These are phyloP conservation scores for Mentha longifolia DNA, from an alignment of 257 asterid species.

Conservation along the genomic window DNA sequence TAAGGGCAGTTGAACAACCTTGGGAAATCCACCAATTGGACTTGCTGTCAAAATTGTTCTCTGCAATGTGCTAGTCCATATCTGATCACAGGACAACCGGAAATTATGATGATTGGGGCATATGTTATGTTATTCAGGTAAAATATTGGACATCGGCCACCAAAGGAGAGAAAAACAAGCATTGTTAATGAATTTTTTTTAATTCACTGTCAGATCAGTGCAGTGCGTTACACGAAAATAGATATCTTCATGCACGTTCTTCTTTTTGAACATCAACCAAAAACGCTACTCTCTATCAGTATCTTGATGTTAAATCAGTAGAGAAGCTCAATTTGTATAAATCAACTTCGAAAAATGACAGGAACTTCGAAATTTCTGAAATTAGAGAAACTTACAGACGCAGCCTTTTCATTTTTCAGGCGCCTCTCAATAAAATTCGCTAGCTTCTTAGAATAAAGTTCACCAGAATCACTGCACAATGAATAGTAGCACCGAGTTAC, in stretches of 20 bases:
- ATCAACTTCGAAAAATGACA: conserved; percentile 10
- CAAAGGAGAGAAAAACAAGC: conserved; percentile 14
- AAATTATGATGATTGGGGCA: conserved; percentile 12
- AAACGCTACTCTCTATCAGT: neutral
- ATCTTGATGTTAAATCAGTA: conserved; percentile 4
- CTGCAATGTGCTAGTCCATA: conserved; percentile 99
- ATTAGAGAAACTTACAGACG: conserved; percentile 73
- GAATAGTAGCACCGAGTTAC: conserved; percentile 24
- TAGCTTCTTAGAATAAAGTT: conserved; percentile 86
- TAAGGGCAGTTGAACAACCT: conserved; percentile 50
- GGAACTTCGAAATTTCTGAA: conserved; percentile 7
- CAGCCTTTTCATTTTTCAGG: conserved; percentile 93
- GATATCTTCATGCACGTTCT: conserved; percentile 4
- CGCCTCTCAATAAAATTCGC: conserved; percentile 94
- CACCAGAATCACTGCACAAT: conserved; percentile 82
- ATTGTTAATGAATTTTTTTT: neutral
- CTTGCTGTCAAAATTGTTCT: conserved; percentile 89
- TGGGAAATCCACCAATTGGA: conserved; percentile 91
- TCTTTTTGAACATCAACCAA: conserved; percentile 1
- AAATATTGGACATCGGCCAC: neutral
- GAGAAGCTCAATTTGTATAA: conserved; percentile 5
- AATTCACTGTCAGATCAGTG: conserved; percentile 17
- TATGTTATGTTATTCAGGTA: neutral
- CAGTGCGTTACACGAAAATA: neutral
- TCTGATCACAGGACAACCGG: conserved; percentile 54